Base-by-base conservation (phyloP, 345 rosid species). In the Leavenworthia alabamica region DNA sequence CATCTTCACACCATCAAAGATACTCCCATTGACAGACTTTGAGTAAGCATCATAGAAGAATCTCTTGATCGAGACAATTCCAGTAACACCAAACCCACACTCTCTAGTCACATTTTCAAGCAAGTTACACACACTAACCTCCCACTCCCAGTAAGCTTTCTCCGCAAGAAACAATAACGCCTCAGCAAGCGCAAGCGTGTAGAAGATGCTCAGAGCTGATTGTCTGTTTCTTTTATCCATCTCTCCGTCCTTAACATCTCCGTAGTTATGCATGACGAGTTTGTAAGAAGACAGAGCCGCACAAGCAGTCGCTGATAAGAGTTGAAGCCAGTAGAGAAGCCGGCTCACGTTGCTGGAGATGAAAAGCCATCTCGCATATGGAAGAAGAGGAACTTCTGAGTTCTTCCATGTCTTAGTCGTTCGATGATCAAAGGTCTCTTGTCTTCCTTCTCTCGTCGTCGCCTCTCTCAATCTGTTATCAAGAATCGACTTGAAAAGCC, bases 11-110 rank as follows among this genome's bases (percentile, higher is more conserved):
- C 98, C 93, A 41, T 88, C 98, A 42, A 91, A 88, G 52, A 91
- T 84, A 66, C 92, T 86, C 27, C 96, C 95, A 26, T 84, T 77
- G 44, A 91, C 78, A 39, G 87, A 88, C 64, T 75, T 85, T 0
- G 96, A 89, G 68, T 86, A 92, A 17, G 98, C 85, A 32, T 92
- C 96, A 15, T 89, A 89, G 73, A 88, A 92, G 75, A 89, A 89
- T 57, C 96, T 78, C 67, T 56, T 77, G 61, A 83, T 78, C 0
- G 89, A 86, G 36, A 84, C 73, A 68, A 84, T 19, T 5, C 95
- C 96, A 2, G 81, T 77, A 62, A 78, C 74, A 61, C 82, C 89
- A 43, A 88, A 46, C 16, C 81, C 95, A 39, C 96, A 88, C 26
- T 86, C 93, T 35, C 55, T 64, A 50, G 78, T 81, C 40, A 86